These are phyloP conservation scores for Monotropa hypopitys DNA, from an alignment of 179 eudicot species.

Conservation along the genomic window DNA sequence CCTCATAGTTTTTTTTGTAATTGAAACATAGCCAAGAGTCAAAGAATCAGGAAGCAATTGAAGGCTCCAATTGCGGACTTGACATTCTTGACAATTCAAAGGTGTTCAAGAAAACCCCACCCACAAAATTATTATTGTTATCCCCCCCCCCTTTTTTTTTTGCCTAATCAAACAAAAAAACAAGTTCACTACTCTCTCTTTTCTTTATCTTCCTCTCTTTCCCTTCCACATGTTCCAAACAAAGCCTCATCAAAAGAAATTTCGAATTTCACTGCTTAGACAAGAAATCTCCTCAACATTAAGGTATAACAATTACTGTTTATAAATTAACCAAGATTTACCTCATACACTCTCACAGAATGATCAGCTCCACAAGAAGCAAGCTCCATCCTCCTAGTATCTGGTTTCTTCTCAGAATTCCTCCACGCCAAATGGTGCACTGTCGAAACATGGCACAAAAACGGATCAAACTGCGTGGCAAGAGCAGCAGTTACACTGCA, in stretches of 20 bases:
- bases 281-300: neutral
- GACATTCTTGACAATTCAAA: too few species aligned
- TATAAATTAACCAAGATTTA: conserved; percentile 19
- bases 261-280: neutral
- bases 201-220: neutral
- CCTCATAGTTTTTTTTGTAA: too few species aligned
- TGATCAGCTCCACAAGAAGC: conserved; percentile 96
- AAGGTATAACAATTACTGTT: neutral
- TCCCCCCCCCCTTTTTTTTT: neutral
- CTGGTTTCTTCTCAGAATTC: conserved; percentile 32
- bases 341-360: conserved; percentile 64
- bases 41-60: too few species aligned
- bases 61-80: too few species aligned
- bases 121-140: neutral
- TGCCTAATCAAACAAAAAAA: neutral
- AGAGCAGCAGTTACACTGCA: conserved; percentile 24
- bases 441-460: conserved; percentile 62
- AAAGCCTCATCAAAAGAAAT: neutral
- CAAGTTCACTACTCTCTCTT: neutral
- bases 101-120: too few species aligned
- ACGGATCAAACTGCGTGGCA: conserved; percentile 37
- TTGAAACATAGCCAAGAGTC: too few species aligned
- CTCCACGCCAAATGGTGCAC: conserved; percentile 77
- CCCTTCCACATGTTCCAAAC: neutral
- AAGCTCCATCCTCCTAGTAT: conserved; percentile 33